Base-by-base conservation (phyloP, 257 asterid species). In the Solanum chiquidenum region DNA sequence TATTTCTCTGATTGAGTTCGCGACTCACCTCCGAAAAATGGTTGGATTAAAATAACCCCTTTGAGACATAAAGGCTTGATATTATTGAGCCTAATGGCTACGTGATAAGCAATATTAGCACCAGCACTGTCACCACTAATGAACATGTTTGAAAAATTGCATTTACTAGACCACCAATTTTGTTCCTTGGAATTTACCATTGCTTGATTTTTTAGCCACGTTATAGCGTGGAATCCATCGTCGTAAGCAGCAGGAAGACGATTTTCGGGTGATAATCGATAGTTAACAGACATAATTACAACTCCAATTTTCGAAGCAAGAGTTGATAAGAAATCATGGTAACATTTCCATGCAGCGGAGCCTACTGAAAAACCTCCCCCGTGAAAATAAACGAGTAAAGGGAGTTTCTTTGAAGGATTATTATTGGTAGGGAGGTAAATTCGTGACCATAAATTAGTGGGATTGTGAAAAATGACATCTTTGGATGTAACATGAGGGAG, bases 181-280 rank as follows among this genome's bases (percentile, higher is more conserved):
- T 83, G 84, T 35, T 31, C 76, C 87, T 87, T 49, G 6, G 68
- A 49, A 80, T 80, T 80, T 13, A 12, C 20, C 13, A 80, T 21
- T 1, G 90, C 87, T 55, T 91, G 90, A 72, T 88, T 84, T n/a
- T 68, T 83, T 49, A 85, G 86, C 93, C 91, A 91, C 20, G 75
- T 38, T 84, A 91, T 46, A 9, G 88, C 93, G 14, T 33, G 85
- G 12, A 90, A n/a, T 7, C 88, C 89, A 44, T 91, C 93, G 21
- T 91, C 92, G 52, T 62, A 91, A 42, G 92, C 90, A 9, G 91
- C 87, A 2, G 93, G 93, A 85, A 90, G 89, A 74, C 93, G 92
- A 83, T 88, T 18, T 84, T 91, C 93, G 0, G 93, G 92, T 12
- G 93, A 90, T 9, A 90, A 91, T 7, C 91, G 90, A 79, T 91